Base-by-base conservation (phyloP, 2,329 filamentous ascomycete species). In the Aureobasidium sp. region DNA sequence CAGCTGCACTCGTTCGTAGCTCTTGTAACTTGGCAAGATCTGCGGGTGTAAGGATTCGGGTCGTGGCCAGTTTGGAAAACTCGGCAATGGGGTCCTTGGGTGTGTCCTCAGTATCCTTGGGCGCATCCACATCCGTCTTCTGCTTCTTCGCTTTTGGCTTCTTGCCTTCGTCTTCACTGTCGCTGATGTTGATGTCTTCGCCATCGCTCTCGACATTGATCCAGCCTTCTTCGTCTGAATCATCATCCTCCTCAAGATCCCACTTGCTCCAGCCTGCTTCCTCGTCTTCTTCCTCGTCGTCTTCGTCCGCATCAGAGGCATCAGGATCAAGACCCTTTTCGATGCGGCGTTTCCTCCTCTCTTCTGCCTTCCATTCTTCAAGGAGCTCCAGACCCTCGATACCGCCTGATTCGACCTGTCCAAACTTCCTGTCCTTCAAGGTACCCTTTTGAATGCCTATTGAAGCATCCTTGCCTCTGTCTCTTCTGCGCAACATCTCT, bases 11-110 rank as follows among this genome's bases (percentile, higher is more conserved):
- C 53, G 88, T 79, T 49, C 90, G 89, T 25, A 99, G 85, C 74
- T 96, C 93, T 63, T 90, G 85, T 21, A 99, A 86, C 73, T 97
- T 97, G 66, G 89, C 87, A n/a, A 97, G 82, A 74, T 99, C 94
- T 13, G 94, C 94, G 0, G 94, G 94, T 0, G 94, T 99, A 63
- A 99, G 85, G 65, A 99, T 95, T 51, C 89, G 88, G 2, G 90
- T 95, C 0, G 90, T 96, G n/a, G 92, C 92, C 45, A 96, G 84
- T 68, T 85, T 90, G 13, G 87, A 85, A 35, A 75, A 69, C 50
- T 71, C 69, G 64, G 62, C 40, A 21, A 40, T 27, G 8, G 50
- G 51, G n/a, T 55, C 46, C 50, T 58, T 61, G 33, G 61, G 60
- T 29, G 53, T 65, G 85, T 81, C 65, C 5, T 43, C 58, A 1